Base-by-base conservation (phyloP, 192 early-diverging fungal genomes). In the Rhizophagus sp. region DNA sequence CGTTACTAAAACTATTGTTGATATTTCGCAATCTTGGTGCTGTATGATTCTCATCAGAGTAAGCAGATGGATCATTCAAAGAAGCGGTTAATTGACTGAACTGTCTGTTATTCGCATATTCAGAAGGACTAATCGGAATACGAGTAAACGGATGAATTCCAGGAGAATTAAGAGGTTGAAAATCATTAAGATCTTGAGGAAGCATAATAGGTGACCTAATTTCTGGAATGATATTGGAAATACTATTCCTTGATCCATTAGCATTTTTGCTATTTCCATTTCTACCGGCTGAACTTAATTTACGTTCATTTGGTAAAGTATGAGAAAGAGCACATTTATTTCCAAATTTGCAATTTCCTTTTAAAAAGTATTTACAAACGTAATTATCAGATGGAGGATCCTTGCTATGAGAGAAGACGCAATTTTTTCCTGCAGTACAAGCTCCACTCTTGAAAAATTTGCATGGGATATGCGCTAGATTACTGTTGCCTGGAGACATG, bases 301-400 rank as follows among this genome's bases (percentile, higher is more conserved):
- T 88, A 52, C 81, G 81, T 41, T 82, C 83, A 17, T 64, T 65
- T 17, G 82, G 81, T 63, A 84, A 65, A 17, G 84, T 84, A 64
- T 91, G 90, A 15, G 87, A 84, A 15, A 94, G 84, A 0, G 93
- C 92, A 75, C 93, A 94, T 77, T 92, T 93, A 64, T 84, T 91
- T 50, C 92, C 93, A 87, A 92, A 94, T 78, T 91, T 93, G 88
- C 93, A 94, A 64, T 93, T 93, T 44, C 93, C 93, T 83, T 94
- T 94, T 61, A 90, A 73, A 81, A 88, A 93, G 79, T 93, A 94
- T 79, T 93, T 93, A 90, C 93, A 94, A 13, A 92, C 88, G 39
- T 88, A 81, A 66, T 88, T 87, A 49, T 92, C 91, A 13, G 89
- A 84, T 75, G 86, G 82, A n/a, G 90, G 69, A 75, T 89, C 89